phyloP scores from a whole-genome alignment of 108 stramenopile species.

The Skeletonema marinoi region DNA sequence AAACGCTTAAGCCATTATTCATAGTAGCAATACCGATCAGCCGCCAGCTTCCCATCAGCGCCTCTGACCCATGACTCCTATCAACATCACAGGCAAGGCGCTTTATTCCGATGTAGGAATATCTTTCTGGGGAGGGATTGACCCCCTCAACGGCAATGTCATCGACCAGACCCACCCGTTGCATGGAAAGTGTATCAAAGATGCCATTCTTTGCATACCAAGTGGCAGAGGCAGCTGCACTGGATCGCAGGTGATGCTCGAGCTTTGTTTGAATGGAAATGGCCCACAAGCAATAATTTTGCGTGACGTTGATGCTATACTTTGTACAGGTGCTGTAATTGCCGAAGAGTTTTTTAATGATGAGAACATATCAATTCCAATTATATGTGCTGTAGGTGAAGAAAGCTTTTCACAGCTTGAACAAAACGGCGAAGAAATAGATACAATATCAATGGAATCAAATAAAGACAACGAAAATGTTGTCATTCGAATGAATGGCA shows the following conservation, averaged over 20 bases:
- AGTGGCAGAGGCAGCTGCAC: conserved; percentile 85
- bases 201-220: conserved; percentile 67
- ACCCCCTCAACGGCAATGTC: conserved; percentile 62
- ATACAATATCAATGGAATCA: neutral
- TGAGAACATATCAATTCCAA: conserved; percentile 24
- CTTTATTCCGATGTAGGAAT: conserved; percentile 40
- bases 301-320: conserved; percentile 64
- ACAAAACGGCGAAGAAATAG: neutral
- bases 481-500: neutral
- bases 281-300: conserved; percentile 69
- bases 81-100: neutral
- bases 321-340: conserved; percentile 72
- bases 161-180: conserved; percentile 77
- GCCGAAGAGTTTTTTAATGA: conserved; percentile 69
- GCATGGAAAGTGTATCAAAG: conserved; percentile 42
- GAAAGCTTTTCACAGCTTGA: conserved; percentile 20
- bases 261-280: conserved; percentile 67
- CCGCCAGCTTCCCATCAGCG: too few relatives aligned
- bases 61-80: neutral
- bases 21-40: too few relatives aligned
- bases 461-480: conserved; percentile 4
- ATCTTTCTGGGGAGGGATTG: conserved; percentile 88
- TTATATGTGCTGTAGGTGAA: conserved; percentile 25
- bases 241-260: conserved; percentile 78
- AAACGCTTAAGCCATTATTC: too few relatives aligned